Percentiles rank a stretch among this genome's conserved stretches.
Conservation (phyloP, 2,329 filamentous ascomycete species). For the Venturiaceae sp. region DNA sequence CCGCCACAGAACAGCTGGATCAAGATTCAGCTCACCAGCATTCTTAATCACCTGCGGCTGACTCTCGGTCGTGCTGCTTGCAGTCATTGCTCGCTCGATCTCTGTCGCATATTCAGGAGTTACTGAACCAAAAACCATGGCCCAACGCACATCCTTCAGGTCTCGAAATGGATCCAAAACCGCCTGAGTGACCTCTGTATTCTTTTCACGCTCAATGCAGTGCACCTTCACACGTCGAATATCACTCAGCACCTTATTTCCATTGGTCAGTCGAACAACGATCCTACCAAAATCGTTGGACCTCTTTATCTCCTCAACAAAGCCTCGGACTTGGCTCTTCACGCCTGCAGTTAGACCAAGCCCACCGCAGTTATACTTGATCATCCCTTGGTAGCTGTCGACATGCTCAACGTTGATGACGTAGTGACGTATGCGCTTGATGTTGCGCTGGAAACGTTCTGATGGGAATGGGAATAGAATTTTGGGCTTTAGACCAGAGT, state of each 20-base stretch:
- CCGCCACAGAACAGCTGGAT: conserved; percentile 5
- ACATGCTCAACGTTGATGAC: conserved; percentile 36
- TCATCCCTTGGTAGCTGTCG: conserved; percentile 40
- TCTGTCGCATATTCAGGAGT: conserved; percentile 23
- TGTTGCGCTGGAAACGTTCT: conserved; percentile 29
- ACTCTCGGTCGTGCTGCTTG: not conserved
- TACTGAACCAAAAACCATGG: conserved; percentile 27
- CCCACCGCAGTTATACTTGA: conserved; percentile 40
- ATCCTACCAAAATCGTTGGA: conserved; percentile 12
- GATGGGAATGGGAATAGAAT: conserved; percentile 30
- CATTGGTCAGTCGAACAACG: conserved; percentile 18
- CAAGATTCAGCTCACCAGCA: not conserved
- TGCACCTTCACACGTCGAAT: conserved; percentile 15
- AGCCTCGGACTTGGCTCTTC: conserved; percentile 26
- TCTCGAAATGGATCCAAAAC: conserved; percentile 31
- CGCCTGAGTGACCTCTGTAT: conserved; percentile 11
- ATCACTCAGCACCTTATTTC: conserved; percentile 14
- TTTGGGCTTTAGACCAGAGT: conserved; percentile 28
- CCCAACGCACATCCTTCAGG: conserved; percentile 25
- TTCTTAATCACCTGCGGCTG: not conserved
- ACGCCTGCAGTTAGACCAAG: conserved; percentile 33
- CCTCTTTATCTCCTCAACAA: conserved; percentile 28
- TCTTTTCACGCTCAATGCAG: not conserved
- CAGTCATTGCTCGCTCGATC: conserved; percentile 5
- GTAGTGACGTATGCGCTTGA: conserved; percentile 30